Base-by-base conservation (phyloP, 2,329 filamentous ascomycete species). In the Dactylellina sp. region DNA sequence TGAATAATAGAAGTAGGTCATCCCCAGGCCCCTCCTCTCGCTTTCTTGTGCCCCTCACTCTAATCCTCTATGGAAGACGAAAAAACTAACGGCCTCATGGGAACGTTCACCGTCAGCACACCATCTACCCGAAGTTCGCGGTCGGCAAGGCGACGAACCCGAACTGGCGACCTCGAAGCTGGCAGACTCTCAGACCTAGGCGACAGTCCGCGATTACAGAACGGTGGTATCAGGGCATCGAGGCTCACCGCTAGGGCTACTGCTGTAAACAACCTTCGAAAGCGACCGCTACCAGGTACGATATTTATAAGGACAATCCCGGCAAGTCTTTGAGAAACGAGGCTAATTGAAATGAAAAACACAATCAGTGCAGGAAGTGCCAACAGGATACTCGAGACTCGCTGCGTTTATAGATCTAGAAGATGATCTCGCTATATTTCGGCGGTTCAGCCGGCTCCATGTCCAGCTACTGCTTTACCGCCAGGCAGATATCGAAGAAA, bases 21-120 rank as follows among this genome's bases (percentile, higher is more conserved):
- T 32, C 28, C 9, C 28, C 9, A 32, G 4, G 14, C 44, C 11
- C 24, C 35, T 35, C 14, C 39, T 60, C 50, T 72, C 52, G 52
- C 40, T 59, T 22, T 37, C 24, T 50, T 62, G 25, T 32, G 24
- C 12, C 25, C 55, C 37, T 32, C 28, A 32, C 4, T 32, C n/a
- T 32, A 32, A 32, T 32, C 28, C 28, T 7, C 1, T 52, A 49
- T 39, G 11, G 12, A 37, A 52, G 12, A n/a, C 22, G 35, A 49
- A 7, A 64, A 71, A 64, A 35, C 60, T 72, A 57, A 72, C 68
- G 49, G 60, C 60, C 68, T 44, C 56, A 72, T 72, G 68, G 68
- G 68, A 61, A 72, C 68, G 7, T 65, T 60, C 18, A 32, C 68
- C 4, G 61, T 65, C 37, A 72, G 68, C 22, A 60, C 68, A 14